phyloP scores from a whole-genome alignment of 305 asterid genomes.

The Fraxinus baroniana region DNA sequence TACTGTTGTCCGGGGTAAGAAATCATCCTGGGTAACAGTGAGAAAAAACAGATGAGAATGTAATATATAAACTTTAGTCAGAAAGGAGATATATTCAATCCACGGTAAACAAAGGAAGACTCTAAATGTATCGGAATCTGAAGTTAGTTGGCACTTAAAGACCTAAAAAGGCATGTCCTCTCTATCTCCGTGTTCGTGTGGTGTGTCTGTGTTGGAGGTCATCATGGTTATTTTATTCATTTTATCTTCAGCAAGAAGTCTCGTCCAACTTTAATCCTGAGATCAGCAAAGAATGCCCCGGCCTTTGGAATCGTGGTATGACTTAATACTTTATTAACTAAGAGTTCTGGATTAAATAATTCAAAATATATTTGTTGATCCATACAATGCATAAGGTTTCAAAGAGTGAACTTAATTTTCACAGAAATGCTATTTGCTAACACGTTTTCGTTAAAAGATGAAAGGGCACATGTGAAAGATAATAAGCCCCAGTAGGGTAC shows the following conservation, averaged over 20 bases:
- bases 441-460: neutral
- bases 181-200: neutral
- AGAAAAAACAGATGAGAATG: neutral
- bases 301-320: neutral
- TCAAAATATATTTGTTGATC: neutral
- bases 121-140: too few species aligned
- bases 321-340: neutral
- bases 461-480: neutral
- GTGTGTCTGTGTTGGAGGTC: neutral
- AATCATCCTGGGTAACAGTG: slow-evolving; percentile 74
- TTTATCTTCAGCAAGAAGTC: neutral
- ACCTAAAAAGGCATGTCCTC: neutral
- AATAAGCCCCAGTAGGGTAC: neutral
- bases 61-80: too few species aligned
- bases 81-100: too few species aligned
- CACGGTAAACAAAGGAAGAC: too few species aligned
- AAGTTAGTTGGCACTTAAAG: too few species aligned
- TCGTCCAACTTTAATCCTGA: neutral
- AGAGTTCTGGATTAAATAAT: neutral
- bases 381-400: neutral
- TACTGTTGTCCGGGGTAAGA: slow-evolving; percentile 95
- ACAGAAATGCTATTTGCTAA: neutral
- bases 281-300: neutral
- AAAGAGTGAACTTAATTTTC: neutral
- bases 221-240: neutral